phyloP scores from a whole-genome alignment of 768 basidiomycete species.

The Psilocybe cyanescens region DNA sequence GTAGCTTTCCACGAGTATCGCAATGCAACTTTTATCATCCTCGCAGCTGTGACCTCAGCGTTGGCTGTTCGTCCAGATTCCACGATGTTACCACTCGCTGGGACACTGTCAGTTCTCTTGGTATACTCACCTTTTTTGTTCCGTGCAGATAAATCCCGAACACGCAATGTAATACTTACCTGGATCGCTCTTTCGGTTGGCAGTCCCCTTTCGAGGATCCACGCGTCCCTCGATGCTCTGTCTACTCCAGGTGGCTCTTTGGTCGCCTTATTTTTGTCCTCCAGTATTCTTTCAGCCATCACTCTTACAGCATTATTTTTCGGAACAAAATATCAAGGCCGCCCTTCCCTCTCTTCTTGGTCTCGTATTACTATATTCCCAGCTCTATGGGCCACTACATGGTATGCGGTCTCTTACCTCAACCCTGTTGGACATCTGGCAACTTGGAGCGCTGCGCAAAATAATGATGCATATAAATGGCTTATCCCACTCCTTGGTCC shows the following conservation, averaged over 20 bases:
- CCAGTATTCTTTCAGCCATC: slow-evolving; percentile 45
- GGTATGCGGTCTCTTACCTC: slow-evolving; percentile 54
- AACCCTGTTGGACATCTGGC: slow-evolving; percentile 75
- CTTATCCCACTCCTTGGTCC: slow-evolving; percentile 60
- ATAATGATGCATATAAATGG: slow-evolving; percentile 65
- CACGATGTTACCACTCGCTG: slow-evolving; percentile 25
- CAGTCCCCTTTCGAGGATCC: slow-evolving; percentile 42
- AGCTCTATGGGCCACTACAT: slow-evolving; percentile 66
- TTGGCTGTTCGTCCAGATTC: slow-evolving; percentile 28
- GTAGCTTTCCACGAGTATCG: slow-evolving; percentile 32
- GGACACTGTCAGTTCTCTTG: slow-evolving; percentile 37
- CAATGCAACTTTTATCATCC: slow-evolving; percentile 28
- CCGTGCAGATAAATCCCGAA: slow-evolving; percentile 21
- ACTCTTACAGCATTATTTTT: slow-evolving; percentile 43
- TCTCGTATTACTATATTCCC: slow-evolving; percentile 64
- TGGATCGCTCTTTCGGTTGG: slow-evolving; percentile 42
- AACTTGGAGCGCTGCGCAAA: slow-evolving; percentile 68
- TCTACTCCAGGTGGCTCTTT: slow-evolving; percentile 56
- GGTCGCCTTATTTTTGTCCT: slow-evolving; percentile 44
- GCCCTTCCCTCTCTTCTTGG: slow-evolving; percentile 38
- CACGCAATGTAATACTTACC: slow-evolving; percentile 31
- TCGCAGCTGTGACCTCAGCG: slow-evolving; percentile 21
- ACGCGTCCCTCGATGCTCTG: slow-evolving; percentile 55
- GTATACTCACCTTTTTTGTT: slow-evolving; percentile 41
- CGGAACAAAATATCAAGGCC: slow-evolving; percentile 36